Base-by-base conservation (phyloP, 495 filamentous ascomycete genomes). In the Penicillium roqueforti region DNA sequence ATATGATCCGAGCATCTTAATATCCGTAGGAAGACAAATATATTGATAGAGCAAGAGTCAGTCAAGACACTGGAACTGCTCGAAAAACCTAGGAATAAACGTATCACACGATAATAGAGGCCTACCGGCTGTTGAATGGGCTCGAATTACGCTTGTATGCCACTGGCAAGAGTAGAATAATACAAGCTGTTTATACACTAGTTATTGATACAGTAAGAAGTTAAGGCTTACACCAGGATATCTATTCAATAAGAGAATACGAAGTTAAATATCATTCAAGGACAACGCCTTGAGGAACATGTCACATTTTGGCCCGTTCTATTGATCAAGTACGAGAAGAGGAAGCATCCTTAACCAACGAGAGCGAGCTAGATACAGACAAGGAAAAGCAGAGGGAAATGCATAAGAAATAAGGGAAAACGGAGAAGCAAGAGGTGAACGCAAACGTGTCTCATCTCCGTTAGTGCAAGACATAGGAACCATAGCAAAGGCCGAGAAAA, bases 371-470 rank as follows among this genome's bases (percentile, higher is more conserved):
- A 66, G 64, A 66, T 72, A 75, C 68, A 73, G 59, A 52, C 50
- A 13, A 32, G 37, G 61, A 38, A 51, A 64, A 59, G 44, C 40
- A 49, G 46, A 38, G 53, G 53, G 50, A 62, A 62, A 62, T 60
- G 64, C 53, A 54, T 58, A 53, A 64, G 60, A 58, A 59, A 63
- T 39, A 60, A 28, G 51, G 59, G 41, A 68, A 77, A 68, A 66
- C 73, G 66, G 70, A 63, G 71, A 59, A 69, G 71, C 68, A 74
- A 68, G 56, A 66, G 46, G 20, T 48, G 66, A 67, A 68, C 57
- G 70, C 68, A 69, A 69, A 65, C 67, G 66, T 71, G 63, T 70
- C 69, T 66, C 70, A 69, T 73, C 73, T 74, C 70, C 71, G 60
- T 68, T 65, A 58, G 64, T 63, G 68, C 57, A 68, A 51, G 65